phyloP scores from a whole-genome alignment of 2,329 filamentous ascomycete genomes.

The Diaporthe aspalathi region DNA sequence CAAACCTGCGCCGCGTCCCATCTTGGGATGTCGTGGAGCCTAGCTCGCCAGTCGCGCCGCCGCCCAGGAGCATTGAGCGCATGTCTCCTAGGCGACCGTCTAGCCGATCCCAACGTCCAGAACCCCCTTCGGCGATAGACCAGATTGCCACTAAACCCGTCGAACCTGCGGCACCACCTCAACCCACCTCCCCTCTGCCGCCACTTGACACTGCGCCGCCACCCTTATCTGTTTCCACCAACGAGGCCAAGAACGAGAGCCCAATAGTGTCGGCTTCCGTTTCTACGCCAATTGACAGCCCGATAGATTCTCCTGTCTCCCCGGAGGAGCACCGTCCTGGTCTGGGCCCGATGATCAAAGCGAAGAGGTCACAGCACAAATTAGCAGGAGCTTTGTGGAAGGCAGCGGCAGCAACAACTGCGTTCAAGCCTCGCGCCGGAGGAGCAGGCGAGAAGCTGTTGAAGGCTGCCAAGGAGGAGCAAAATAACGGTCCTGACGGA shows the following conservation, averaged over 20 bases:
- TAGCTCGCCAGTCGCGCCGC: slow-evolving; percentile 46
- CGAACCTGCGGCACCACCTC: slow-evolving; percentile 39
- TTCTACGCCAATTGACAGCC: slow-evolving; percentile 42
- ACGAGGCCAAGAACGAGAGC: slow-evolving; percentile 29
- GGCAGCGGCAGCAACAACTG: slow-evolving; percentile 76
- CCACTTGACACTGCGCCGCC: slow-evolving; percentile 34
- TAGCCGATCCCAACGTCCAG: slow-evolving; percentile 47
- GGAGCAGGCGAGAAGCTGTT: slow-evolving; percentile 79
- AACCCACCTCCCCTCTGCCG: slow-evolving; percentile 25
- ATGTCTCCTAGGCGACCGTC: slow-evolving; percentile 59
- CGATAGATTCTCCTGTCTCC: slow-evolving; percentile 46
- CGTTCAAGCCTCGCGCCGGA: slow-evolving; percentile 88
- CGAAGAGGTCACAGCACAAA: slow-evolving; percentile 77
- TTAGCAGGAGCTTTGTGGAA: slow-evolving; percentile 83
- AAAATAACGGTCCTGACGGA: slow-evolving; percentile 81
- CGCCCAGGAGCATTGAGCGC: slow-evolving; percentile 64
- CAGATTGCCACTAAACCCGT: slow-evolving; percentile 47
- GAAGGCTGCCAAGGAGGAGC: slow-evolving; percentile 67
- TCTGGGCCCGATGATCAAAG: slow-evolving; percentile 90
- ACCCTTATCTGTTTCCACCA: slow-evolving; percentile 31
- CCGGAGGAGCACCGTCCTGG: slow-evolving; percentile 71
- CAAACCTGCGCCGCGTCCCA: slow-evolving; percentile 51
- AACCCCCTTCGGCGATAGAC: slow-evolving; percentile 47
- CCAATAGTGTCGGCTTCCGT: slow-evolving; percentile 40
- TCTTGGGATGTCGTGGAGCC: slow-evolving; percentile 32